phyloP scores from a whole-genome alignment of 2,329 filamentous ascomycete species.

The Claviceps sp. region DNA sequence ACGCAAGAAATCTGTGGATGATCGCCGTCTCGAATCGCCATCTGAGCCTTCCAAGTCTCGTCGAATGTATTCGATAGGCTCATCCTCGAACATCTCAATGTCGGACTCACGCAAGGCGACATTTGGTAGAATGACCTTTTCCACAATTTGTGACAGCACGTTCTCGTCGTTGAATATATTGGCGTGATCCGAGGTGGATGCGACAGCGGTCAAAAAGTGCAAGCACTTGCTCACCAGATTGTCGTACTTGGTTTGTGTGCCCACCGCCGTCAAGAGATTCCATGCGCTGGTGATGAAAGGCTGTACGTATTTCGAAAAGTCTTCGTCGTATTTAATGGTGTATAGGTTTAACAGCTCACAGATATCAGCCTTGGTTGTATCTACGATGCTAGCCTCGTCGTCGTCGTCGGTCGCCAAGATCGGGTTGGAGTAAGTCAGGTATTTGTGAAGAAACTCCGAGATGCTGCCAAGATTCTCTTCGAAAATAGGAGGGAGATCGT shows the following conservation, averaged over 20 bases:
- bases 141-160: conserved; percentile 73
- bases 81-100: conserved; percentile 91
- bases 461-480: conserved; percentile 76
- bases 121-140: conserved; percentile 92
- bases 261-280: conserved; percentile 77
- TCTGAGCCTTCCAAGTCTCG: conserved; percentile 92
- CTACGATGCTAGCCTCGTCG: conserved; percentile 69
- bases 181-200: conserved; percentile 64
- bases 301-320: conserved; percentile 66
- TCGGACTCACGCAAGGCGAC: conserved; percentile 85
- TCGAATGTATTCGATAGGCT: conserved; percentile 96
- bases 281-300: conserved; percentile 85
- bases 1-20: conserved; percentile 86
- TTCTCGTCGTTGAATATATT: conserved; percentile 72
- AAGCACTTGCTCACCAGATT: conserved; percentile 86
- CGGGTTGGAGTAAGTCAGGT: conserved; percentile 79
- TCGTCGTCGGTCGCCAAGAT: conserved; percentile 76
- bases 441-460: conserved; percentile 75
- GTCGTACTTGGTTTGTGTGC: conserved; percentile 84
- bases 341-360: conserved; percentile 85
- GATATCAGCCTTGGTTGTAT: conserved; percentile 84
- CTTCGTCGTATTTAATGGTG: conserved; percentile 90
- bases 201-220: conserved; percentile 86
- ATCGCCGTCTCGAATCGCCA: conserved; percentile 80
- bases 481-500: conserved; percentile 88